phyloP scores from a whole-genome alignment of 1,284 basidiomycete species.

The Ustilago sp. region DNA sequence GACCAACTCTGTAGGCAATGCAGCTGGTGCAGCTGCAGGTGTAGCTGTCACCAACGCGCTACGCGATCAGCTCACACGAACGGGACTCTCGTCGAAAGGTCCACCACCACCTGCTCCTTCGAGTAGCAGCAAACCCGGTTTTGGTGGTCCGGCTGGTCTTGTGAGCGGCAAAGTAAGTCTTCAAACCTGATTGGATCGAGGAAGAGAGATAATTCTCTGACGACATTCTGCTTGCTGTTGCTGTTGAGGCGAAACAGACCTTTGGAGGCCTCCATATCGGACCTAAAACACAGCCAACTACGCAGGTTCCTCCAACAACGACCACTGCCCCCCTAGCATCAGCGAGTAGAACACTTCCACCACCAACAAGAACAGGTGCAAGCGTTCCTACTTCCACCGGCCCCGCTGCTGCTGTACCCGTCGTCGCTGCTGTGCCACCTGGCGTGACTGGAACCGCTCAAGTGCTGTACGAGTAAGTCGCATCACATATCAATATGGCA shows the following conservation, averaged over 20 bases:
- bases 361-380: constrained; percentile 24
- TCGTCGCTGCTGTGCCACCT: constrained; percentile 5
- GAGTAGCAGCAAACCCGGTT: constrained; percentile 19
- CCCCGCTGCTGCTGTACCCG: constrained; percentile 1
- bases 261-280: constrained; percentile 22
- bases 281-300: constrained; percentile 5
- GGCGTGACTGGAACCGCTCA: constrained; percentile 27
- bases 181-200: too few relatives aligned
- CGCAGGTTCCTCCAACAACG: not conserved
- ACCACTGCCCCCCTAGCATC: not conserved
- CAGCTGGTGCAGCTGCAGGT: constrained; percentile 36
- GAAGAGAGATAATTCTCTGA: not conserved
- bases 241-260: not conserved
- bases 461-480: constrained; percentile 43
- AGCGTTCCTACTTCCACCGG: constrained; percentile 4
- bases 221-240: not conserved
- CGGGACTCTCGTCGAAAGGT: constrained; percentile 17
- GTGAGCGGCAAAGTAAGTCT: constrained; percentile 16
- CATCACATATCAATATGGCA: not conserved
- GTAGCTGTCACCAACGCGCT: constrained; percentile 21
- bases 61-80: constrained; percentile 32
- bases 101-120: constrained; percentile 24
- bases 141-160: constrained; percentile 15
- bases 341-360: constrained; percentile 16
- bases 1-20: constrained; percentile 24